phyloP scores from a whole-genome alignment of 306 rosid genomes.

The Boehmeria nivea region DNA sequence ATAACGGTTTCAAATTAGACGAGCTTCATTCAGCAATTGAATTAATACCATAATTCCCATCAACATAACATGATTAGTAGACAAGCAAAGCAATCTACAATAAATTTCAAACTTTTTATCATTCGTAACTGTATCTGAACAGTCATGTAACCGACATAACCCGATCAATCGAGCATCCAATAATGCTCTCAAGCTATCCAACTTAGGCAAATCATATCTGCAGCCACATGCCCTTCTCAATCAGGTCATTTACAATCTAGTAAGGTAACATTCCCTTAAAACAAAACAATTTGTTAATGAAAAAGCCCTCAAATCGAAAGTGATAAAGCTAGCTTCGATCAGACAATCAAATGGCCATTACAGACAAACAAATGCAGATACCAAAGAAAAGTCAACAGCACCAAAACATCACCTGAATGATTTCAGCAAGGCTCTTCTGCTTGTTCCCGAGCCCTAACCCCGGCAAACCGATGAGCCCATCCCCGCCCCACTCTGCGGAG shows the following conservation, averaged over 20 bases:
- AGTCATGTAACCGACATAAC: not conserved
- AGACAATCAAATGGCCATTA: constrained; percentile 1
- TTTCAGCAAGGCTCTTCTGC: constrained; percentile 84
- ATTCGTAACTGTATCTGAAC: not conserved
- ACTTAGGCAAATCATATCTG: not conserved
- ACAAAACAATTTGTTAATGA: constrained; percentile 1
- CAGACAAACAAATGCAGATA: not conserved
- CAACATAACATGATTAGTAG: not conserved
- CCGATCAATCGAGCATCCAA: not conserved
- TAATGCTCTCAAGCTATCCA: not conserved
- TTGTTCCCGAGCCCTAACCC: constrained; percentile 76
- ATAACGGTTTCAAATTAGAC: too few relatives aligned
- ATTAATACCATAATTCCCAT: too few relatives aligned
- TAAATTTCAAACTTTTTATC: not conserved
- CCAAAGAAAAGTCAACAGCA: not conserved
- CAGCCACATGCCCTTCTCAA: not conserved
- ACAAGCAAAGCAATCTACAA: not conserved
- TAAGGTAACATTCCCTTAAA: not conserved
- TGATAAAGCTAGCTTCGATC: constrained; percentile 1
- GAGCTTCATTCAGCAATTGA: too few relatives aligned
- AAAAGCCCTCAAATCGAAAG: constrained; percentile 5
- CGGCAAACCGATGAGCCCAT: constrained; percentile 81
- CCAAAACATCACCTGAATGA: constrained; percentile 67
- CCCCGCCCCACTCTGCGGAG: constrained; percentile 73
- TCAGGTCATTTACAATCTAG: constrained; percentile 16